These are phyloP conservation scores for Colletotrichum siamense DNA, from an alignment of 2,329 filamentous ascomycete species.

Conservation along the genomic window DNA sequence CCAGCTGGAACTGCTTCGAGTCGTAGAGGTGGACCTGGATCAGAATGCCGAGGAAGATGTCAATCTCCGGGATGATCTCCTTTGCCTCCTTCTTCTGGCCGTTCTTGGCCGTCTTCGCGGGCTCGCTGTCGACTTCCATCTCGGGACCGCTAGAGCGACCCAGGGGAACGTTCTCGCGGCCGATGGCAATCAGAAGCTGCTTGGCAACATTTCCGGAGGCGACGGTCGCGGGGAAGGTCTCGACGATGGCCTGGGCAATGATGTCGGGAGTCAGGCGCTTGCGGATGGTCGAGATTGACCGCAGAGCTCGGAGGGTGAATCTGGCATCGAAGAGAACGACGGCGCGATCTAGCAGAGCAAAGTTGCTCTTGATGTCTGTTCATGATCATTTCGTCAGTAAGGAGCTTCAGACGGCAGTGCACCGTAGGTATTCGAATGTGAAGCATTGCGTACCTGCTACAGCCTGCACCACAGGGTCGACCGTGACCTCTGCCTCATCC, in stretches of 20 bases:
- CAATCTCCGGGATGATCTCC: constrained; percentile 84
- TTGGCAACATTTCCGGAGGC: constrained; percentile 70
- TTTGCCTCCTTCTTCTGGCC: constrained; percentile 71
- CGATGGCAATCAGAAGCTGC: constrained; percentile 73
- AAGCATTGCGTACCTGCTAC: constrained; percentile 57
- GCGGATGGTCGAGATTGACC: constrained; percentile 93
- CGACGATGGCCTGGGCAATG: constrained; percentile 78
- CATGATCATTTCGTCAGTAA: constrained; percentile 26
- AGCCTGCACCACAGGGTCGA: constrained; percentile 66
- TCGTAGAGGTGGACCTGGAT: constrained; percentile 90
- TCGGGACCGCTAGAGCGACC: constrained; percentile 62
- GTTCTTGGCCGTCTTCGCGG: constrained; percentile 57
- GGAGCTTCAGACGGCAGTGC: neutral
- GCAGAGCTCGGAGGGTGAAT: constrained; percentile 91
- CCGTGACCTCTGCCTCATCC: constrained; percentile 56
- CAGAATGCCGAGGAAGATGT: constrained; percentile 87
- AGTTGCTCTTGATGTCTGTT: constrained; percentile 93
- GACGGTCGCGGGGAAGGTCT: constrained; percentile 72
- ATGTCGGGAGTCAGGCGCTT: constrained; percentile 87
- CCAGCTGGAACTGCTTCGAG: constrained; percentile 78
- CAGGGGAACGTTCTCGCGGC: constrained; percentile 69
- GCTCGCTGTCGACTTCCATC: constrained; percentile 76
- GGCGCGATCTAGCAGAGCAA: constrained; percentile 87
- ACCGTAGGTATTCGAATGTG: neutral
- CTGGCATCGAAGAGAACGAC: constrained; percentile 92